Evolutionary conservation across 305 asterid species (phyloP).

Genomic region (Fraxinus platypoda): DNA sequence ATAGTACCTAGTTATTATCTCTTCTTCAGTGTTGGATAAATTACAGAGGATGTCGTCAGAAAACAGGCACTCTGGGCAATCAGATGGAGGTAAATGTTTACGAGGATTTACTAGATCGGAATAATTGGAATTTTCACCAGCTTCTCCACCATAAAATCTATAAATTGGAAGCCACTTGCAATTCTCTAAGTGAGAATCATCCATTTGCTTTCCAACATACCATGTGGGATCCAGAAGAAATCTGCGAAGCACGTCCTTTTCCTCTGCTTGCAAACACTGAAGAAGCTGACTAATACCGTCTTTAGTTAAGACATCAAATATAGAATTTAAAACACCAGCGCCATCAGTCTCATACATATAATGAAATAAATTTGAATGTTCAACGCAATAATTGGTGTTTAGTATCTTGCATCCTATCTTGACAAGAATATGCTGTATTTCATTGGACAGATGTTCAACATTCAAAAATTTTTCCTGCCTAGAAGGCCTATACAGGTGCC

Average conservation of each 20-base stretch:
- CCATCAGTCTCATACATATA: slow-evolving; percentile 75
- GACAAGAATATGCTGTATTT: slow-evolving; percentile 62
- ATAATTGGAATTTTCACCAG: slow-evolving; percentile 54
- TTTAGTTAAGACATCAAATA: slow-evolving; percentile 69
- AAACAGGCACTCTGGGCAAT: slow-evolving; percentile 68
- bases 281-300: slow-evolving; percentile 60
- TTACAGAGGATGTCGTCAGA: slow-evolving; percentile 54
- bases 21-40: slow-evolving; percentile 68
- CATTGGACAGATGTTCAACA: slow-evolving; percentile 54
- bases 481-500: slow-evolving; percentile 73
- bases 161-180: slow-evolving; percentile 93
- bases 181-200: slow-evolving; percentile 68
- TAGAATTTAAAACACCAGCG: slow-evolving; percentile 70
- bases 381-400: slow-evolving; percentile 48
- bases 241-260: slow-evolving; percentile 81
- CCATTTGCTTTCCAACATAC: slow-evolving; percentile 73
- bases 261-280: slow-evolving; percentile 67
- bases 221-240: slow-evolving; percentile 82
- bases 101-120: slow-evolving; percentile 75
- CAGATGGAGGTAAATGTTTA: slow-evolving; percentile 75
- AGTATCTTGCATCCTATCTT: slow-evolving; percentile 88
- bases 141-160: slow-evolving; percentile 64
- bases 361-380: slow-evolving; percentile 69
- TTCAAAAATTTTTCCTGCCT: slow-evolving; percentile 63
- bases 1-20: slow-evolving; percentile 67